Conservation (phyloP, 1,284 basidiomycete species). For the Ustilago xerochloae region DNA sequence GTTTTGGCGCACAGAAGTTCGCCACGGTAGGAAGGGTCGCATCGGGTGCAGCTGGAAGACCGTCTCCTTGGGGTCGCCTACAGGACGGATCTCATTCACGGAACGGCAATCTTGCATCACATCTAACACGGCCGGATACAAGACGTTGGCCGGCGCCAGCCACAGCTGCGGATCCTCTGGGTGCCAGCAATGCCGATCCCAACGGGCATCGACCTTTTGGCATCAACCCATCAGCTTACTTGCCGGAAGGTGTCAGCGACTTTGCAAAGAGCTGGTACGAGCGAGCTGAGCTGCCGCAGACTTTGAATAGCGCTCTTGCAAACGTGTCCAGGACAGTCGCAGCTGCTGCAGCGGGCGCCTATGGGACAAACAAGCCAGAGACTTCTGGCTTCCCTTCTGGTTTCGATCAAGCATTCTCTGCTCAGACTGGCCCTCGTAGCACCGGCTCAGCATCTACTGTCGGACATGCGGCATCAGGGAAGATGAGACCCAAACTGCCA, state of each 20-base stretch:
- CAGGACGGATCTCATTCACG: background rate
- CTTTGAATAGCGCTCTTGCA: constrained; percentile 43
- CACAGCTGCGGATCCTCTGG: constrained; percentile 14
- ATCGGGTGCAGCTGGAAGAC: constrained; percentile 5
- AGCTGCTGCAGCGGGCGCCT: constrained; percentile 33
- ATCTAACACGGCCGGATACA: background rate
- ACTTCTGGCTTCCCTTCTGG: constrained; percentile 41
- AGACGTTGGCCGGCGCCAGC: constrained; percentile 14
- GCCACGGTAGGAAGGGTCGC: constrained; percentile 35
- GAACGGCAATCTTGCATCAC: background rate
- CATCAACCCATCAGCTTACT: constrained; percentile 40
- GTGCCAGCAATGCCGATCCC: constrained; percentile 2
- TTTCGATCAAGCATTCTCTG: constrained; percentile 36
- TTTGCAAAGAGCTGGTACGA: constrained; percentile 59
- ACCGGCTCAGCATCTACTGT: constrained; percentile 11
- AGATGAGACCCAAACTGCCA: constrained; percentile 1
- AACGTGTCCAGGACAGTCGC: constrained; percentile 55
- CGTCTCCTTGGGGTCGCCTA: constrained; percentile 30
- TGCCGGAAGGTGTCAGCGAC: constrained; percentile 56
- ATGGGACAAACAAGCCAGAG: constrained; percentile 11
- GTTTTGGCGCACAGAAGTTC: constrained; percentile 19
- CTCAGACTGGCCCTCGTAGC: constrained; percentile 17
- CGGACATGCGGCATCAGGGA: constrained; percentile 21
- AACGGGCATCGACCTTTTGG: constrained; percentile 27
- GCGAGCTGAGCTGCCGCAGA: constrained; percentile 46